These are phyloP conservation scores for Fusarium agapanthi DNA, from an alignment of 2,329 filamentous ascomycete species.

Conservation along the genomic window DNA sequence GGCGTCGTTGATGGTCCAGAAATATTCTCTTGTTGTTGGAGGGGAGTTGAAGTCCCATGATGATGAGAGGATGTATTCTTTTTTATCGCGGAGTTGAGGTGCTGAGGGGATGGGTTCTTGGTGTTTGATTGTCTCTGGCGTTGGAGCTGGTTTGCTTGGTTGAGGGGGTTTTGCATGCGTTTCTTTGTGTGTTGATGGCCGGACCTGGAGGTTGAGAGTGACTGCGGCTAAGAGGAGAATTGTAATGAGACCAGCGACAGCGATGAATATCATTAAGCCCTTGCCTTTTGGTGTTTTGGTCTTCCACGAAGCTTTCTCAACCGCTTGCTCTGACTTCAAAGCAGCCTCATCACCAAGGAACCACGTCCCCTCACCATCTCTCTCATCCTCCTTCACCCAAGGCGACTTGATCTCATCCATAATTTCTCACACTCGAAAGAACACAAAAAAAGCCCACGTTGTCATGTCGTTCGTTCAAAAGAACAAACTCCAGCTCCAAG, in stretches of 20 bases:
- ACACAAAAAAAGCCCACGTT: neutral
- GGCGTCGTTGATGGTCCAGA: constrained; percentile 68
- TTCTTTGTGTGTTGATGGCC: neutral
- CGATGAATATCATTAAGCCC: neutral
- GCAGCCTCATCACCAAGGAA: neutral
- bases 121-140: constrained; percentile 24
- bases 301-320: accelerated
- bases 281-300: neutral
- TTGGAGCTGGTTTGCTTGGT: neutral
- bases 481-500: neutral
- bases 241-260: constrained; percentile 27
- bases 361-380: neutral
- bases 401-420: neutral
- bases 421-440: neutral
- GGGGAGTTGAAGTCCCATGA: constrained; percentile 63
- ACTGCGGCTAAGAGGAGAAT: constrained; percentile 35
- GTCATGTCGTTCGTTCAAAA: neutral
- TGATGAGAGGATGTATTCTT: constrained; percentile 65
- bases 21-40: constrained; percentile 63
- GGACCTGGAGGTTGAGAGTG: constrained; percentile 20
- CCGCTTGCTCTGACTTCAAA: neutral
- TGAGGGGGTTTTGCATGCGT: constrained; percentile 1
- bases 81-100: constrained; percentile 44
- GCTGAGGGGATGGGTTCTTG: constrained; percentile 35
- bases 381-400: neutral